Base-by-base conservation (phyloP, 352 stramenopile genomes). In the Globisporangium apiculatum region DNA sequence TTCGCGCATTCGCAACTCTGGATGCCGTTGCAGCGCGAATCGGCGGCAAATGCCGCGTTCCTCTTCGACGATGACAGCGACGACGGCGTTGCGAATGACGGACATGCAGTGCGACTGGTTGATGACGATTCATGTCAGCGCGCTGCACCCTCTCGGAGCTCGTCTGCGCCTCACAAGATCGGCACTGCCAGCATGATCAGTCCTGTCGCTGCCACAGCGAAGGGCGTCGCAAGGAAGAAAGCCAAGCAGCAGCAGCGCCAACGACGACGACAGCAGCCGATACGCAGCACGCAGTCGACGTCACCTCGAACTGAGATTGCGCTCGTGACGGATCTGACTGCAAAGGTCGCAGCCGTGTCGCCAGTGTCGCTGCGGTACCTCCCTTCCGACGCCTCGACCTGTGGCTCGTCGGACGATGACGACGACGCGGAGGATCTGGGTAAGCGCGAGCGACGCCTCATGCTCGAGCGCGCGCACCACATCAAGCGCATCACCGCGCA, bases 401-500 rank as follows among this genome's bases (percentile, higher is more conserved):
- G 68, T 47, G 68, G 55, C 51, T 69, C 62, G 17, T 75, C 65
- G 36, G 68, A 75, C 40, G 68, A 75, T 37, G 52, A 57, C 7
- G 52, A 57, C 35, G 64, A 69, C 31, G 54, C 55, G 15, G 65
- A 72, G 57, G 68, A 75, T 60, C 57, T 75, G 46, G 61, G 64
- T 37, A 61, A 49, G 15, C 67, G 68, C 42, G 68, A 75, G 49
- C 66, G 67, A 61, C 62, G 62, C 3, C 62, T 75, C 37, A 75
- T 75, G 68, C 53, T 67, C n/a, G 68, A 69, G 54, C 68, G 68
- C 50, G 68, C 62, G 10, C 48, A 72, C 57, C 41, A 75, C 52
- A 72, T 75, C 48, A 75, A 70, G 58, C 55, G 53, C n/a, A 46
- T 75, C 7, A 60, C 64, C 43, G 53, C 65, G 56, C 59, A 65